Evolutionary conservation across 371 early-diverging fungal genomes (phyloP), one percentile per base, ranked within the genome.

Genomic region (Lichtheimia ornata): DNA sequence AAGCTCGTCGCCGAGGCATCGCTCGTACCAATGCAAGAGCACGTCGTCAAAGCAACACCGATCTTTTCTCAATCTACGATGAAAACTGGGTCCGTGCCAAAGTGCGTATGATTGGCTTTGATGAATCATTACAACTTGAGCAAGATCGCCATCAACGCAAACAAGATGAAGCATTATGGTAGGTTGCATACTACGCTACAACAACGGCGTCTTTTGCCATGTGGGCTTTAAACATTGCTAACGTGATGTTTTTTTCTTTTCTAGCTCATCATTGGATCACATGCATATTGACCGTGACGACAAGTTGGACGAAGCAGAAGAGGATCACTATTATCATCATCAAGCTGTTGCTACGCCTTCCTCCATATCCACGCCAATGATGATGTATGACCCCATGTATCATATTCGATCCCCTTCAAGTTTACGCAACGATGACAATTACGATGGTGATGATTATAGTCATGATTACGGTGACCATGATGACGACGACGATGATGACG

Each of bases 41-140:
- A 0, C 47, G n/a, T 47, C 22, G 47, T 22, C 47, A 47, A 47
- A 47, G 47, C 47, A 47, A 47, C 47, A 47, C n/a, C 9, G 47
- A 22, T 22, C 22, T 18, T 9, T n/a, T 35, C 35, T 35, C 35
- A 1, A 35, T 47, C 12, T 47, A 47, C 17, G 18, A 47, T 47
- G 47, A 47, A 18, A 22, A 47, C 47, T 22, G 18, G 22, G 17
- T 47, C n/a, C 47, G 47, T 22, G n/a, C 40, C 51, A 58, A 58
- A 41, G 59, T 58, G 17, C 50, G 59, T 13, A 58, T 58, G 59
- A 50, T 58, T 22, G 35, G 50, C 13, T 24, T 58, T 7, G 59
- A 58, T 20, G 59, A 58, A 50, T 58, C 59, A 13, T 47, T 58
- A n/a, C 13, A 20, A 25, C 41, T 58, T 5, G 50, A 58, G 25